phyloP scores from a whole-genome alignment of 345 rosid genomes.

The Lepidium africanum region DNA sequence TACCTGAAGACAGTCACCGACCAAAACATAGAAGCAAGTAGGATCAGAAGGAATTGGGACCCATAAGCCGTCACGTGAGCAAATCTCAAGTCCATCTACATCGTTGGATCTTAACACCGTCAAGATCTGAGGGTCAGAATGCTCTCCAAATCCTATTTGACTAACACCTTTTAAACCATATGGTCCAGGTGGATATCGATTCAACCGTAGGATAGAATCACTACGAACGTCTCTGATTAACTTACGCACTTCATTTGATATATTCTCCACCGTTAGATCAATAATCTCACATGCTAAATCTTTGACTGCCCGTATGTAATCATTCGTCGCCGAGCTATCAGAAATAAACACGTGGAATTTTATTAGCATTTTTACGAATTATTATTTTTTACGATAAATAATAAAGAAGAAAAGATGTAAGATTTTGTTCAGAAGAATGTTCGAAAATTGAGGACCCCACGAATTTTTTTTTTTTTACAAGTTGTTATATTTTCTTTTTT shows the following conservation, averaged over 20 bases:
- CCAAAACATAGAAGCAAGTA: constrained; percentile 59
- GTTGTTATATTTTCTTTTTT: background rate
- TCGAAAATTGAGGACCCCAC: constrained; percentile 16
- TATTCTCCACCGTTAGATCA: constrained; percentile 76
- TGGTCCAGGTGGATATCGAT: constrained; percentile 66
- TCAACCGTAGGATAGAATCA: constrained; percentile 69
- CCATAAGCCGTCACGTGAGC: constrained; percentile 56
- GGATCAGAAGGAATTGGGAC: constrained; percentile 80
- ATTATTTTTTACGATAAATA: background rate
- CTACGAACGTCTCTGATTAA: constrained; percentile 63
- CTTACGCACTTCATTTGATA: constrained; percentile 45
- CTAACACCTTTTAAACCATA: constrained; percentile 13
- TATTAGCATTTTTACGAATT: background rate
- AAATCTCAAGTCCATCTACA: constrained; percentile 79
- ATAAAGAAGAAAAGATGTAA: background rate
- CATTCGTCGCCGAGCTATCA: constrained; percentile 58
- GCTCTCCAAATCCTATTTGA: constrained; percentile 83
- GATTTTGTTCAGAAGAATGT: constrained; percentile 24
- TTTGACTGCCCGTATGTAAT: constrained; percentile 52
- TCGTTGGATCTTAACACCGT: constrained; percentile 88
- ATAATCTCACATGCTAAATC: constrained; percentile 65
- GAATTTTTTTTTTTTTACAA: background rate
- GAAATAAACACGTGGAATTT: constrained; percentile 4
- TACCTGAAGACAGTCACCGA: constrained; percentile 88
- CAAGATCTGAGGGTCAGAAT: constrained; percentile 97